Base-by-base conservation (phyloP, 1,139 yeast species). In the Wickerhamomyces sp. region DNA sequence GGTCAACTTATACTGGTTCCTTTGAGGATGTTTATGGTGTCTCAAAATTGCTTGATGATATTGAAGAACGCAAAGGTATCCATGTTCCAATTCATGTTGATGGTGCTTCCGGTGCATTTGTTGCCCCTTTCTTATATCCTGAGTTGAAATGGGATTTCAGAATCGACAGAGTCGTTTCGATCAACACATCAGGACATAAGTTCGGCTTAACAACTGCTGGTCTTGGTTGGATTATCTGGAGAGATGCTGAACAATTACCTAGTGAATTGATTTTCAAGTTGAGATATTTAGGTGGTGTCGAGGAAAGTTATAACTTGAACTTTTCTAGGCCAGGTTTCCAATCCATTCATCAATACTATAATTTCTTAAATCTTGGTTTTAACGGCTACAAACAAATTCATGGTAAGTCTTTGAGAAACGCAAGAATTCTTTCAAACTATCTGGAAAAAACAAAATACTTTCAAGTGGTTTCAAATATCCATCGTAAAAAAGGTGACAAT, bases 301-400 rank as follows among this genome's bases (percentile, higher is more conserved):
- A 89, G 61, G 92, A 85, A 61, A 81, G 94, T 20, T 89, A 80
- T 65, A 86, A 82, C 30, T 72, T 89, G 60, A 89, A 89, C 66
- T 89, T 89, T 61, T 85, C 95, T 14, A 78, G 97, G 60, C 94
- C 97, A 4, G 97, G 97, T 2, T 85, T 79, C 76, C 95, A 89
- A 41, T 92, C 89, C 18, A 70, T 89, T 45, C 88, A 83, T 54
- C 97, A 89, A 63, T 89, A 89, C 70, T 88, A 69, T 70, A 85
- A 84, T 60, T 78, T 89, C 55, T 67, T 88, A 50, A 67, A 77
- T 28, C 67, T 79, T 35, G 97, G 96, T 7, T 65, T 63, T 47
- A 73, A 74, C 38, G 97, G 97, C 10, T 89, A 74, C 67, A 63
- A 72, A 45, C 68, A 73, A 43, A 65, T 79, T 36, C 90, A 85